Evolutionary conservation across 1,284 basidiomycete species (phyloP), one percentile per base, ranked within the genome.

Genomic region (Coniophora puteana): DNA sequence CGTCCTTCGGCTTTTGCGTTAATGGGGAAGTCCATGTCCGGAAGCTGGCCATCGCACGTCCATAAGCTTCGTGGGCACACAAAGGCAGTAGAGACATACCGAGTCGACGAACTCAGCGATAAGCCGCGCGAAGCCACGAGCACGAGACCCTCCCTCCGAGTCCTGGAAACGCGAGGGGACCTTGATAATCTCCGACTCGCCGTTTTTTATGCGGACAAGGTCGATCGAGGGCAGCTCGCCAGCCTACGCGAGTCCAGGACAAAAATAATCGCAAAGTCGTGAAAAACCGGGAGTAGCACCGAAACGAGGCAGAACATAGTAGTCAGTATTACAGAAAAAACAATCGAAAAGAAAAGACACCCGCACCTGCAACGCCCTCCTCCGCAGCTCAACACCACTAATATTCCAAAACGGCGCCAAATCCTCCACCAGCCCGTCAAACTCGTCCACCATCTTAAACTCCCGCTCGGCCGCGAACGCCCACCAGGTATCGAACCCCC

Each of bases 1-100:
- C 93, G 85, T 11, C 92, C 90, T 65, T 97, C 93, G 1, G 92
- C 85, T 66, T 87, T 89, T 28, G 89, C 80, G 54, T 96, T 96
- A 65, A 96, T 81, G 0, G 93, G 81, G 51, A 96, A 84, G 53
- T 93, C 86, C 80, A 96, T 83, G 66, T 95, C 80, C 8, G 92
- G 92, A 3, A 96, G 74, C 77, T 92, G 57, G 31, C 44, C 29
- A 53, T 23, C 50, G 33, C 18, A 53, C 32, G 33, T 30, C 24
- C 22, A 25, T 23, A 17, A 38, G 37, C 39, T 31, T 7, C 11
- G 10, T 23, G 6, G 4, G 7, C 3, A 5, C 38, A 38, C 20
- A 34, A 43, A 44, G 27, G 38, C 30, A 30, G 25, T 5, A 35
- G 36, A 33, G 22, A 65, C 67, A 45, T 42, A 88, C 86, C 61